Conservation (phyloP, 805 yeast species). For the Diddensiella santjacobensis region DNA sequence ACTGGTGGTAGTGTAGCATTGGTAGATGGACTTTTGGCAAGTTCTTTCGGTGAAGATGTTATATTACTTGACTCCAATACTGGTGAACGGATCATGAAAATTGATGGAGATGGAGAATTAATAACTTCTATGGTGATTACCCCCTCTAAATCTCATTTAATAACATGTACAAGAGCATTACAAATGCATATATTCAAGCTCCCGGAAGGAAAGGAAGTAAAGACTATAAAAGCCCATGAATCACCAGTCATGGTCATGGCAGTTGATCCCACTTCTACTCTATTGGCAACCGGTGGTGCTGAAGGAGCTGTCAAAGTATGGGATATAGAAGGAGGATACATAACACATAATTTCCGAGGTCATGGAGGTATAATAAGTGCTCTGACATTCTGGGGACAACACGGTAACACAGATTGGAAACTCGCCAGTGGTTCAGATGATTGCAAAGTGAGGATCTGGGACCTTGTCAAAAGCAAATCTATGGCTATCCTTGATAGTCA, state of each 20-base stretch:
- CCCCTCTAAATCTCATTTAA: conserved; percentile 67
- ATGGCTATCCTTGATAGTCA: conserved; percentile 66
- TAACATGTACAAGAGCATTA: conserved; percentile 78
- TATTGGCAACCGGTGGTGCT: conserved; percentile 91
- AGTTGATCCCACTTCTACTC: conserved; percentile 74
- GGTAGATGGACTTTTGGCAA: conserved; percentile 63
- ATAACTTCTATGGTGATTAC: conserved; percentile 73
- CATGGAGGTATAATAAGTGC: conserved; percentile 88
- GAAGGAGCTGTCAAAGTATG: conserved; percentile 90
- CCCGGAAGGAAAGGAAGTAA: conserved; percentile 30
- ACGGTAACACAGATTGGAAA: conserved; percentile 64
- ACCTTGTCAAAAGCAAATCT: conserved; percentile 65
- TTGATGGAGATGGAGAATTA: conserved; percentile 82
- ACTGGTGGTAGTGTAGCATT: conserved; percentile 80
- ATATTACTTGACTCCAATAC: conserved; percentile 61
- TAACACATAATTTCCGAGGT: conserved; percentile 88
- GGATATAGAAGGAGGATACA: conserved; percentile 83
- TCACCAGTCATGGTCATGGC: conserved; percentile 81
- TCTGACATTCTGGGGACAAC: conserved; percentile 67
- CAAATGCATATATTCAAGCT: conserved; percentile 64
- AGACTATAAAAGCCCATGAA: conserved; percentile 40
- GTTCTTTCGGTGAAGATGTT: conserved; percentile 75
- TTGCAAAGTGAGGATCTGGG: conserved; percentile 58
- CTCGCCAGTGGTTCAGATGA: conserved; percentile 69
- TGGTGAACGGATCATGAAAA: conserved; percentile 51